phyloP scores from a whole-genome alignment of 768 basidiomycete species.

The Psilocybe cyanescens region DNA sequence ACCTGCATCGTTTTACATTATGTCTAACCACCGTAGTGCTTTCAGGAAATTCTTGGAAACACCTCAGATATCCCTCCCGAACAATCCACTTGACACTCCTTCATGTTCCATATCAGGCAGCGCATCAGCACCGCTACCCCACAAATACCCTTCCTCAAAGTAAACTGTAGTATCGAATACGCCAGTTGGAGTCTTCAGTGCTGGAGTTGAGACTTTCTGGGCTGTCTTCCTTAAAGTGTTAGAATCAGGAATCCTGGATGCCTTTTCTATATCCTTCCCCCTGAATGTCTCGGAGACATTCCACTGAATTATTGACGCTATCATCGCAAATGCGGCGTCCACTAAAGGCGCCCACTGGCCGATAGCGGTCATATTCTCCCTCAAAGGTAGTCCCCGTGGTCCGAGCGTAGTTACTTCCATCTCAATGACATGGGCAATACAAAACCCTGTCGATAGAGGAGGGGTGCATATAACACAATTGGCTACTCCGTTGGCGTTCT shows the following conservation, averaged over 20 bases:
- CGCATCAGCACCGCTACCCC: conserved; percentile 10
- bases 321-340: conserved; percentile 10
- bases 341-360: conserved; percentile 14
- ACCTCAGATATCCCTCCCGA: not conserved
- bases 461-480: conserved; percentile 5
- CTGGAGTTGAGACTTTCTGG: not conserved
- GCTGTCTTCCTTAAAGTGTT: too few species aligned
- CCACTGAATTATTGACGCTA: conserved; percentile 13
- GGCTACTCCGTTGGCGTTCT: not conserved
- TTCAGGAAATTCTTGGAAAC: too few species aligned
- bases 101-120: conserved; percentile 9
- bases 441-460: conserved; percentile 6
- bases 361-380: conserved; percentile 14
- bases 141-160: conserved; percentile 9
- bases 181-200: not conserved
- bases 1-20: too few species aligned
- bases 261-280: not conserved
- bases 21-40: too few species aligned
- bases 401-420: conserved; percentile 7
- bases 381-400: conserved; percentile 9
- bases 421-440: conserved; percentile 6
- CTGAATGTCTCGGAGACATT: not conserved
- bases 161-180: not conserved
- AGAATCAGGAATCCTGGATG: not conserved
- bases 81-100: not conserved